Conservation (phyloP, 2,329 filamentous ascomycete genomes). For the Arthrobotrys megalospora region DNA sequence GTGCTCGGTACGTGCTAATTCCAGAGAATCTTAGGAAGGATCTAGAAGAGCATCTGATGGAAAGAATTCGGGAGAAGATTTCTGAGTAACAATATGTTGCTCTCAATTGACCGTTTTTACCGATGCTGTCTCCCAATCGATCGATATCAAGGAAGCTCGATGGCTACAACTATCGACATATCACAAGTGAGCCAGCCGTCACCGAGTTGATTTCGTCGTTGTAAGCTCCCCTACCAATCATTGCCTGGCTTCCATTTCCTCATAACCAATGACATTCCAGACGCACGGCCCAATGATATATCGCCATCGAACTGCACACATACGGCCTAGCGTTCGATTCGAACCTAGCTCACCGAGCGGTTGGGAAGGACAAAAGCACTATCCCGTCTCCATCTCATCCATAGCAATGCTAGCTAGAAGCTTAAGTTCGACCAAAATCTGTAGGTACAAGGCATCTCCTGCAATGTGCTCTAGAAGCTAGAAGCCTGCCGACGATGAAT, state of each 20-base stretch:
- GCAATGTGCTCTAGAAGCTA: not conserved
- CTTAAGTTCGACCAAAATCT: not conserved
- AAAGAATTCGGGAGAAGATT: no score
- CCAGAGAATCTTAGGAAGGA: no score
- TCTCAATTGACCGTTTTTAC: no score
- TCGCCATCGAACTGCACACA: not conserved
- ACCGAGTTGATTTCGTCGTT: not conserved
- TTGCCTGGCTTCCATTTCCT: no score
- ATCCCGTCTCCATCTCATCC: not conserved
- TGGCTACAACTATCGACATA: no score
- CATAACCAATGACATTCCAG: not conserved
- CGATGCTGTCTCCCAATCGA: no score
- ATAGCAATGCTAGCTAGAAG: not conserved
- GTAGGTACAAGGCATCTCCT: slow-evolving; percentile 16
- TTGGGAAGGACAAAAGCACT: not conserved
- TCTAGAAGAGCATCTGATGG: no score
- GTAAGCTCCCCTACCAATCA: no score
- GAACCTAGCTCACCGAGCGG: not conserved
- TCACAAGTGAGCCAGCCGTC: no score
- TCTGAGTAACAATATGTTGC: no score
- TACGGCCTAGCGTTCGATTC: not conserved
- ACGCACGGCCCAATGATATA: not conserved
- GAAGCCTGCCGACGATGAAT: not conserved
- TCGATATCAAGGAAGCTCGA: no score
- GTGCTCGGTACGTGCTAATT: no score